phyloP scores from a whole-genome alignment of 2,329 filamentous ascomycete species.

The Clarireedia homoeocarpa region DNA sequence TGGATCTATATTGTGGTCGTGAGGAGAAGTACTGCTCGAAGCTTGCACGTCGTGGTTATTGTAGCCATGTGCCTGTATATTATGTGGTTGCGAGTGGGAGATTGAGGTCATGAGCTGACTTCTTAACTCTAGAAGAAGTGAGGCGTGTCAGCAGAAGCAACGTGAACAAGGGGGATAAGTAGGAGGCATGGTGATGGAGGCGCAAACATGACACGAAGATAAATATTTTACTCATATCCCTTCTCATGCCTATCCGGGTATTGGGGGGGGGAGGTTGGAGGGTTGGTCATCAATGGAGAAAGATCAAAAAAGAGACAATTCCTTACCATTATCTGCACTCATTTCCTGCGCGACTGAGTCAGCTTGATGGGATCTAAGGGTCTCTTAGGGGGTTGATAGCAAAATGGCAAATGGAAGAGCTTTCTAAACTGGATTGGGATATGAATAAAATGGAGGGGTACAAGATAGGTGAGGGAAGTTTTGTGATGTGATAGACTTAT shows the following conservation, averaged over 20 bases:
- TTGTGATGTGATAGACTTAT: neutral
- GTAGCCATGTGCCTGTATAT: conserved; percentile 26
- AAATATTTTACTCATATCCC: conserved; percentile 10
- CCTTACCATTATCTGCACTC: conserved; percentile 25
- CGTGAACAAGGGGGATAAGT: conserved; percentile 3
- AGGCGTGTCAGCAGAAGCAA: conserved; percentile 26
- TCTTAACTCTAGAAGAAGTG: conserved; percentile 29
- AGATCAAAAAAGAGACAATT: neutral
- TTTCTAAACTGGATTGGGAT: conserved; percentile 1
- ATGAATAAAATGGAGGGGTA: conserved; percentile 8
- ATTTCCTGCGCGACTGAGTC: conserved; percentile 26
- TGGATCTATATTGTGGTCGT: conserved; percentile 31
- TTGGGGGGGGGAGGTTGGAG: neutral
- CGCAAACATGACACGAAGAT: neutral
- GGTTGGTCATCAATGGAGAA: conserved; percentile 3
- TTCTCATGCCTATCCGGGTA: conserved; percentile 1
- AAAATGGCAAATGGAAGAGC: neutral
- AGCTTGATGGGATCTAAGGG: conserved; percentile 13
- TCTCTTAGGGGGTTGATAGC: neutral
- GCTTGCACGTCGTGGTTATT: conserved; percentile 21
- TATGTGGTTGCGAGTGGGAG: conserved; percentile 11
- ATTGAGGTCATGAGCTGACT: conserved; percentile 29
- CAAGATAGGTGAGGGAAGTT: conserved; percentile 5
- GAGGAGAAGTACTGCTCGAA: conserved; percentile 27
- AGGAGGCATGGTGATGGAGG: neutral